phyloP scores from a whole-genome alignment of 164 flowering plant genomes.

The Vitis riparia region DNA sequence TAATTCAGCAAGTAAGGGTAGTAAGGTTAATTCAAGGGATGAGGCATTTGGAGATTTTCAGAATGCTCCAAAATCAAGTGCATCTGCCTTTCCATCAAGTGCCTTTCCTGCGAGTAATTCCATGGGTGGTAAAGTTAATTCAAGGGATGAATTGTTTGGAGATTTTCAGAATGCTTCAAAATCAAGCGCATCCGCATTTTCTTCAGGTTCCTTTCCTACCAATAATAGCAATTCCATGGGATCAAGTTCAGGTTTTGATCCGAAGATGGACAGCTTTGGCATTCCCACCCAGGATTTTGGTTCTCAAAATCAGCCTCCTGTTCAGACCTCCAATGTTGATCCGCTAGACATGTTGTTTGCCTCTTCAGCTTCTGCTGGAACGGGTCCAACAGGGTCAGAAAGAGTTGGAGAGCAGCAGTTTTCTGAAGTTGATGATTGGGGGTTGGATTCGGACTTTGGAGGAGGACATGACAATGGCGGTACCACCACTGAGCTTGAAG shows the following conservation, averaged over 20 bases:
- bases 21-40: slow-evolving; percentile 13
- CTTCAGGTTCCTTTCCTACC: slow-evolving; percentile 26
- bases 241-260: slow-evolving; percentile 18
- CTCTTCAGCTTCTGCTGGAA: slow-evolving; percentile 40
- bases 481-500: slow-evolving; percentile 84
- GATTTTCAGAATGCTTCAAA: slow-evolving; percentile 37
- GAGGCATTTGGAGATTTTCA: slow-evolving; percentile 35
- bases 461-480: slow-evolving; percentile 51
- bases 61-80: slow-evolving; percentile 32
- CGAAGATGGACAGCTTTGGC: slow-evolving; percentile 44
- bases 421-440: slow-evolving; percentile 78
- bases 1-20: slow-evolving; percentile 28
- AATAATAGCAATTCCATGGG: slow-evolving; percentile 28
- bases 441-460: slow-evolving; percentile 53
- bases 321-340: slow-evolving; percentile 44
- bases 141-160: too few relatives aligned
- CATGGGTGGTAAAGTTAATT: slow-evolving; percentile 11
- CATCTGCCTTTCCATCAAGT: slow-evolving; percentile 26
- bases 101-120: slow-evolving; percentile 24
- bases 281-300: slow-evolving; percentile 25
- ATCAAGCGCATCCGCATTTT: slow-evolving; percentile 21
- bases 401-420: slow-evolving; percentile 36
- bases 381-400: slow-evolving; percentile 27
- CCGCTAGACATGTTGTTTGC: slow-evolving; percentile 66
- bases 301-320: slow-evolving; percentile 36